Base-by-base conservation (phyloP, 306 rosid genomes). In the Cyclanthera cordifolia region DNA sequence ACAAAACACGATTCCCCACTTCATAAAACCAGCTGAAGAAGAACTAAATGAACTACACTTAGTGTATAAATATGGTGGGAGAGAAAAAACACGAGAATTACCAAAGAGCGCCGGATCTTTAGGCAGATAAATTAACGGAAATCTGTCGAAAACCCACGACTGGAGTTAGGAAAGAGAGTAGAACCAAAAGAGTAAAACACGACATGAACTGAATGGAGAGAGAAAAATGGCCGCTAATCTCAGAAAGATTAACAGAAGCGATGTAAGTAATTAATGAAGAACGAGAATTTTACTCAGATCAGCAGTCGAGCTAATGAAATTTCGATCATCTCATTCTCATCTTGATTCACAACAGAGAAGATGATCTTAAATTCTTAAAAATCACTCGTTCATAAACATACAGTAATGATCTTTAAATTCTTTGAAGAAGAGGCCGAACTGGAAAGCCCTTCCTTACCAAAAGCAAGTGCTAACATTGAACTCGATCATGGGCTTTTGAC, bases 41-140 rank as follows among this genome's bases (percentile, higher is more conserved):
- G 57, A 67, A 67, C 72, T 47, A 27, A 0, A 67, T 0, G 1
- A 20, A 53, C 34, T 17, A 6, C 8, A 37, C 3, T 37, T 8
- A 14, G 20, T 19, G 8, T 20, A 7, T 12, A 12, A 52, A 50
- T 51, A 50, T 6, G 20, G 47, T 34, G 63, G 28, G 27, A 14
- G 60, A 52, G 63, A 17, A 0, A 53, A 15, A 52, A 21, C 0
- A 11, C 19, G n/a, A 17, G 64, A 72, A 53, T 70, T 54, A 70
- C 74, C 65, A 53, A 20, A 70, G 74, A 53, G 8, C 34, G 17
- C 32, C 59, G 74, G 70, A 64, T 64, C 70, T 64, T 23, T 47
- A 13, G 15, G 16, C n/a, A 10, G 37, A 68, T 16, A 13, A 6
- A 50, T 49, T 50, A 58, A 27, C 75, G 69, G 50, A 45, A 43